phyloP scores from a whole-genome alignment of 306 rosid species.

The Chamaecrista fasciculata region DNA sequence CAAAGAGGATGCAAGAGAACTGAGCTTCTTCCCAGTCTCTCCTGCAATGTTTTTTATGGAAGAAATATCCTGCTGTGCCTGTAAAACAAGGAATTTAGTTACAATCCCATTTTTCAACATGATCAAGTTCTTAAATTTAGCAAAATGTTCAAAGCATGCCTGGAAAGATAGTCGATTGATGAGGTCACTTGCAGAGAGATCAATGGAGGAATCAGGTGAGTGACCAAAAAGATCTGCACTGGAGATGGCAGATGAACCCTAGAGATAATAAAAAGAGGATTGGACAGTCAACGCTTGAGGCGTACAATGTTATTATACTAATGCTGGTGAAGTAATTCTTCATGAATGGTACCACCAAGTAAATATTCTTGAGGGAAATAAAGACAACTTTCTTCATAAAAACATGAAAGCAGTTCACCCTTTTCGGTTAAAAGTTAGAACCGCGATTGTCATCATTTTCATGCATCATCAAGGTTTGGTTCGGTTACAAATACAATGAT shows the following conservation, averaged over 20 bases:
- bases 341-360: neutral
- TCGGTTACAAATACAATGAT: too few species aligned
- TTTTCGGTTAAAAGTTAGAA: neutral
- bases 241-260: constrained; percentile 83
- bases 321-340: neutral
- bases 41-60: constrained; percentile 85
- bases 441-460: neutral
- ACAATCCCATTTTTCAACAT: neutral
- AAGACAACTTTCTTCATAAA: neutral
- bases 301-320: neutral
- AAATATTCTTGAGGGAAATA: neutral
- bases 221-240: constrained; percentile 86
- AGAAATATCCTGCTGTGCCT: constrained; percentile 90
- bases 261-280: constrained; percentile 26
- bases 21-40: constrained; percentile 90
- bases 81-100: constrained; percentile 13
- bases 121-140: neutral
- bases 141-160: constrained; percentile 37
- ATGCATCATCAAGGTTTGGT: too few species aligned
- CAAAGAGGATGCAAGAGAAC: constrained; percentile 74
- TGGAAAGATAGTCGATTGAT: constrained; percentile 72
- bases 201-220: constrained; percentile 48
- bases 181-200: constrained; percentile 62
- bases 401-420: neutral
- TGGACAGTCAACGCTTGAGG: neutral